Evolutionary conservation across 2,329 filamentous ascomycete genomes (phyloP).

Genomic region (Blastomyces parvus): DNA sequence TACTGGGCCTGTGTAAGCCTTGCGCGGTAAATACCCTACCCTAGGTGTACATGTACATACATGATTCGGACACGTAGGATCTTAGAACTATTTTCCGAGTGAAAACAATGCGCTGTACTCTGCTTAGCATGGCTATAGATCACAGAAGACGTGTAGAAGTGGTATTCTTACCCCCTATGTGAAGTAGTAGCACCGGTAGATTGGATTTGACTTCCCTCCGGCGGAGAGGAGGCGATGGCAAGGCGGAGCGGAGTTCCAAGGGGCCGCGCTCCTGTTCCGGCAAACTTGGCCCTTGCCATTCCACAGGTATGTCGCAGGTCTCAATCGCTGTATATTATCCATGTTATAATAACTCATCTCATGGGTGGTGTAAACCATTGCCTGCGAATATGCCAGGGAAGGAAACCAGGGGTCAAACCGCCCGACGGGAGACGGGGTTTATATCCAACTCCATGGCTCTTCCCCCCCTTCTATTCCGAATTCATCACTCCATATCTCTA

Average conservation of each 20-base stretch:
- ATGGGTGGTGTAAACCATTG: background rate
- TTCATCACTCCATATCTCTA: too few species aligned
- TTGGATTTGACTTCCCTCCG: background rate
- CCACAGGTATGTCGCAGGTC: background rate
- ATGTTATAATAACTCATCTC: background rate
- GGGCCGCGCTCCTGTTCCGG: background rate
- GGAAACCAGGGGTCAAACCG: background rate
- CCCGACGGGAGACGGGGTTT: too few species aligned
- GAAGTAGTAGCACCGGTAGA: background rate
- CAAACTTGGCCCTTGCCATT: background rate
- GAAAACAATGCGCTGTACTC: background rate
- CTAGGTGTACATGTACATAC: too few species aligned
- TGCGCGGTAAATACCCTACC: background rate
- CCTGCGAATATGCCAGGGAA: background rate
- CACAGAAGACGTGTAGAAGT: background rate
- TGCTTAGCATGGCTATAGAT: background rate
- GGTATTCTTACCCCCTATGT: background rate
- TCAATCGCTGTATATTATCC: background rate
- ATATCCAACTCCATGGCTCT: too few species aligned
- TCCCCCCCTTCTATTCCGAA: background rate
- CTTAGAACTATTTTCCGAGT: background rate
- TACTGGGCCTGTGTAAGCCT: background rate
- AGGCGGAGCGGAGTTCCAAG: background rate
- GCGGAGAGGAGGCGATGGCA: background rate
- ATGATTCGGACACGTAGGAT: background rate